Base-by-base conservation (phyloP, 495 filamentous ascomycete genomes). In the Penicillium salamii region DNA sequence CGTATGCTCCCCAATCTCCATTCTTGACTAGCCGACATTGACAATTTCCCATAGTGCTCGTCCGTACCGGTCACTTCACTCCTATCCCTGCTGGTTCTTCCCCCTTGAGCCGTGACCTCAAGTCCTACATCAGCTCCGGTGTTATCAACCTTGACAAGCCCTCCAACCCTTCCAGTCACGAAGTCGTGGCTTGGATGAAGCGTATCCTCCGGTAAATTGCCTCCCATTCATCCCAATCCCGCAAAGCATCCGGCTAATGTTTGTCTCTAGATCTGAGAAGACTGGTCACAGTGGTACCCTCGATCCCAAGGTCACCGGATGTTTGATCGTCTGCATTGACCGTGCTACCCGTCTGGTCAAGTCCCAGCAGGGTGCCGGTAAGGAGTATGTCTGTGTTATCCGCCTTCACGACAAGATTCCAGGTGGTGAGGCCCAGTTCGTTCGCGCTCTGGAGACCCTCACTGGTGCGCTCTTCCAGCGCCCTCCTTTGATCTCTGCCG, bases 101-200 rank as follows among this genome's bases (percentile, higher is more conserved):
- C 29, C 93, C 93, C 23, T 75, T 88, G 57, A 90, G 87, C 68
- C 89, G 93, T 69, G 91, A 96, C 61, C 78, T 98, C 58, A 96
- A 96, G 75, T 88, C 86, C 36, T 98, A 96, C 69, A 85, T 98
- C 59, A 89, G 85, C 68, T 93, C 88, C 53, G 93, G 93, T 69
- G 93, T 97, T 23, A 97, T 98, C 75, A 97, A 97, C 71, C 84
- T 95, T 44, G 93, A 97, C 79, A 98, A 98, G 71, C 93, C 93
- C 28, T 90, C 91, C 13, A 98, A 98, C 76, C 93, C 93, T 15
- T 96, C 90, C 48, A 93, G 88, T 61, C 93, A 98, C 77, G 93
- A 98, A 70, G 95, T 97, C 34, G 93, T 98, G 59, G 90, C 93
- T 46, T 98, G 93, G 95, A 85, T 97, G 50, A 98, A 98, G 84